Percentiles rank a stretch among this genome's conserved stretches.
Evolutionary conservation across 176 grass and related monocot genomes (phyloP).

Genomic region (Zoysia japonica): DNA sequence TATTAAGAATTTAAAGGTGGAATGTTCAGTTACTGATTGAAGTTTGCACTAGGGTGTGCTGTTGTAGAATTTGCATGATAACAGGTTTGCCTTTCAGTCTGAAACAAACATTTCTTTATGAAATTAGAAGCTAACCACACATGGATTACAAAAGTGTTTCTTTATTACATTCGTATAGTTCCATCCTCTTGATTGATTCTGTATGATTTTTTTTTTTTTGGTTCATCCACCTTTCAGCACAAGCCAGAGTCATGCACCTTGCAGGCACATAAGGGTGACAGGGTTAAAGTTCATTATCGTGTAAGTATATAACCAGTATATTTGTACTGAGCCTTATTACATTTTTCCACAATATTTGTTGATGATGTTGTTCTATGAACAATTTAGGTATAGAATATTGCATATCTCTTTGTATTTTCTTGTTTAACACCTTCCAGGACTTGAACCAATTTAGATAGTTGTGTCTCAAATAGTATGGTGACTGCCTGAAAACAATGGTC

Average conservation of each 20-base stretch:
- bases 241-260: constrained; percentile 73
- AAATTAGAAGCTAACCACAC: not conserved
- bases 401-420: not conserved
- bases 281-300: constrained; percentile 88
- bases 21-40: not conserved
- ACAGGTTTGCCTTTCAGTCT: constrained; percentile 7
- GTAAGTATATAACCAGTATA: constrained; percentile 44
- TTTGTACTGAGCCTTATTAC: not conserved
- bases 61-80: not conserved
- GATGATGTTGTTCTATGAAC: not conserved
- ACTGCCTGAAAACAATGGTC: not conserved
- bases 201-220: constrained; percentile 20
- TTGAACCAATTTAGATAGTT: constrained; percentile 18
- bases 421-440: not conserved
- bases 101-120: not conserved
- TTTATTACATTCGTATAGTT: not conserved
- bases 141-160: not conserved
- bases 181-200: not conserved
- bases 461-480: not conserved
- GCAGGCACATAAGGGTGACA: constrained; percentile 85
- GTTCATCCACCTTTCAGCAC: constrained; percentile 55
- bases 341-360: not conserved
- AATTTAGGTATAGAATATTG: not conserved
- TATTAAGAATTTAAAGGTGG: not conserved
- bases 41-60: not conserved